phyloP scores from a whole-genome alignment of 805 yeast genomes.

The Scheffersomyces lignosus region DNA sequence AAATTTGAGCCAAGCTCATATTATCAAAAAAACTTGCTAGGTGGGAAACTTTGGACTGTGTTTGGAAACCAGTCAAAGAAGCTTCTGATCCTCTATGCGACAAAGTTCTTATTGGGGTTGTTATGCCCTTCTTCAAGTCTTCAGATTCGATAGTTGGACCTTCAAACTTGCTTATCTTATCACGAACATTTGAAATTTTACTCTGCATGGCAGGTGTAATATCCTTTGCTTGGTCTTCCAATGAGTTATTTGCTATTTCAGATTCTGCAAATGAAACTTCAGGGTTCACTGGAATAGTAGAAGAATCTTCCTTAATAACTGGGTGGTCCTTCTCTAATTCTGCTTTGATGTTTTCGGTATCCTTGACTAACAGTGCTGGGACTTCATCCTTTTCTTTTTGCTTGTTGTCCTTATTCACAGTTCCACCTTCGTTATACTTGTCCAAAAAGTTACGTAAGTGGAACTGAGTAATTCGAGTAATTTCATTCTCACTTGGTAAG shows the following conservation, averaged over 20 bases:
- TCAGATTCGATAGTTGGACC: background rate
- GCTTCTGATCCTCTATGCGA: constrained; percentile 3
- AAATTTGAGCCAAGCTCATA: constrained; percentile 75
- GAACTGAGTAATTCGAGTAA: constrained; percentile 83
- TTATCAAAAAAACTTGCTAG: constrained; percentile 68
- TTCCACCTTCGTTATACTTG: constrained; percentile 24
- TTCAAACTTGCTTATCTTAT: background rate
- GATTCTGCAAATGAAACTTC: too few species aligned
- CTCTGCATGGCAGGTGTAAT: background rate
- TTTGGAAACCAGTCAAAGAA: background rate
- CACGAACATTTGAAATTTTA: background rate
- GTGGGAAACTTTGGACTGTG: constrained; percentile 50
- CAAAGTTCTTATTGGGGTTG: background rate
- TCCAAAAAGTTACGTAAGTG: constrained; percentile 80
- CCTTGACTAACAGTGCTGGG: constrained; percentile 1
- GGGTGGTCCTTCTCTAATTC: constrained; percentile 1
- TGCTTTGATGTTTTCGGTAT: constrained; percentile 2
- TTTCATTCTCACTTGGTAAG: constrained; percentile 91
- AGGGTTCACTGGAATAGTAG: background rate
- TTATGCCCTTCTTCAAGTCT: background rate
- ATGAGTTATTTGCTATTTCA: too few species aligned
- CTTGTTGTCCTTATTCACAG: constrained; percentile 16
- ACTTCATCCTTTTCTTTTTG: constrained; percentile 10
- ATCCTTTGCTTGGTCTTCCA: background rate
- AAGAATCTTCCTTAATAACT: background rate